phyloP scores from a whole-genome alignment of 2,329 filamentous ascomycete genomes.

The Chaetomiaceae sp. region DNA sequence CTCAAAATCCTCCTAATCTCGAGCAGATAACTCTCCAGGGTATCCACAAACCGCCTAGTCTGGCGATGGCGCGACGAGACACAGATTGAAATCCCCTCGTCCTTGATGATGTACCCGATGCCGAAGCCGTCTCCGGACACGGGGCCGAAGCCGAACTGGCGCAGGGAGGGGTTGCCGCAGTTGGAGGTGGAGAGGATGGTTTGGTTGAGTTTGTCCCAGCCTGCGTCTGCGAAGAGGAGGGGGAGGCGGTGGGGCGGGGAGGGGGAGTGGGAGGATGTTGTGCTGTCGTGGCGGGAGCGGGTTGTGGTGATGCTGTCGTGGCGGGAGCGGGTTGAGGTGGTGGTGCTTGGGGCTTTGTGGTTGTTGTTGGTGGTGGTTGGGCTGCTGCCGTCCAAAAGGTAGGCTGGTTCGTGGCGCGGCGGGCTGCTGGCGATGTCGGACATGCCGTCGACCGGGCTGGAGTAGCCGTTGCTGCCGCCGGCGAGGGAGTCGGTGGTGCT shows the following conservation, averaged over 20 bases:
- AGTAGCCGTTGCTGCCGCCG: constrained; percentile 55
- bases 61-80: constrained; percentile 91
- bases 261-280: constrained; percentile 34
- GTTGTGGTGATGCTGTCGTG: constrained; percentile 19
- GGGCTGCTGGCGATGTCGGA: constrained; percentile 51
- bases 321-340: constrained; percentile 29
- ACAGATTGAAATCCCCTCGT: constrained; percentile 84
- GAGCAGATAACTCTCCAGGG: constrained; percentile 81
- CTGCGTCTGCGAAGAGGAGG: constrained; percentile 76
- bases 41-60: constrained; percentile 84
- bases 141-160: constrained; percentile 95
- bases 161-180: constrained; percentile 90
- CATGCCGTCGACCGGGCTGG: constrained; percentile 51
- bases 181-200: constrained; percentile 97
- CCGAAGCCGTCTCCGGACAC: constrained; percentile 92
- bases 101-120: constrained; percentile 98
- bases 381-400: constrained; percentile 32
- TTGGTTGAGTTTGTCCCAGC: constrained; percentile 93
- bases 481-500: constrained; percentile 42
- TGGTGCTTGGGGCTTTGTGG: constrained; percentile 19
- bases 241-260: constrained; percentile 52
- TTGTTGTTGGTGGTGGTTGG: constrained; percentile 25
- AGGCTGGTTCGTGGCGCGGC: constrained; percentile 38
- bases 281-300: constrained; percentile 50
- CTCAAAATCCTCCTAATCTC: constrained; percentile 83